A percentile compares a stretch with the other conserved stretches of the same genome.
phyloP scores from a whole-genome alignment of 2,329 filamentous ascomycete genomes.

The Aspergillus pseudoviridinutans region DNA sequence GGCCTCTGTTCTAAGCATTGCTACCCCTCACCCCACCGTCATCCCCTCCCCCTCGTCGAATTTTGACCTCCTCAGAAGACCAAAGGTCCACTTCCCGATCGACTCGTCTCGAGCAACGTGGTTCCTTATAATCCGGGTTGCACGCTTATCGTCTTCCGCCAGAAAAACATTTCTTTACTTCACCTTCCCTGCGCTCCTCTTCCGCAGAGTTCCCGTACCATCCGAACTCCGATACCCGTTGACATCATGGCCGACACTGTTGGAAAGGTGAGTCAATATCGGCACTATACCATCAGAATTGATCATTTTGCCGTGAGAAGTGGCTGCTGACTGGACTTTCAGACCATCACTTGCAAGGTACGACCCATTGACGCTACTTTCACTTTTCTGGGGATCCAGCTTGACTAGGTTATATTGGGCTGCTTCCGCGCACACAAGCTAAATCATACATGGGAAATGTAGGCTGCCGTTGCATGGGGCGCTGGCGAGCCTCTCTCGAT shows the following conservation, averaged over 20 bases:
- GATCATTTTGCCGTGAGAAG: not conserved
- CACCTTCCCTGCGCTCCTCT: conserved; percentile 13
- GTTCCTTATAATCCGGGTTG: not conserved
- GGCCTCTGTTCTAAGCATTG: not conserved
- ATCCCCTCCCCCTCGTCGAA: not conserved
- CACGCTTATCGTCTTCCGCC: not conserved
- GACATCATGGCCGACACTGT: conserved; percentile 52
- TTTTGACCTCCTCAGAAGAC: conserved; percentile 5
- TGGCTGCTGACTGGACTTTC: conserved; percentile 9
- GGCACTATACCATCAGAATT: not conserved
- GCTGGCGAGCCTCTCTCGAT: conserved; percentile 83
- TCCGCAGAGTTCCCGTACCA: conserved; percentile 11
- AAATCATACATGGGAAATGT: conserved; percentile 4
- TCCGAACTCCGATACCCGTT: conserved; percentile 2
- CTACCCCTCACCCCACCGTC: conserved; percentile 12
- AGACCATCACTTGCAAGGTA: conserved; percentile 91
- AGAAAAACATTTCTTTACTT: conserved; percentile 13
- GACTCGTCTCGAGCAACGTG: conserved; percentile 4
- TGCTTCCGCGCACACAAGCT: not conserved
- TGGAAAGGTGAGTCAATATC: conserved; percentile 47
- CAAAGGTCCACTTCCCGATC: not conserved
- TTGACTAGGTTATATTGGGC: not conserved
- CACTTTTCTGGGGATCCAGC: not conserved
- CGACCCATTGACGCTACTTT: conserved; percentile 1
- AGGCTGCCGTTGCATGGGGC: conserved; percentile 96